Base-by-base conservation (phyloP, 768 basidiomycete species). In the Dioszegia hungarica region DNA sequence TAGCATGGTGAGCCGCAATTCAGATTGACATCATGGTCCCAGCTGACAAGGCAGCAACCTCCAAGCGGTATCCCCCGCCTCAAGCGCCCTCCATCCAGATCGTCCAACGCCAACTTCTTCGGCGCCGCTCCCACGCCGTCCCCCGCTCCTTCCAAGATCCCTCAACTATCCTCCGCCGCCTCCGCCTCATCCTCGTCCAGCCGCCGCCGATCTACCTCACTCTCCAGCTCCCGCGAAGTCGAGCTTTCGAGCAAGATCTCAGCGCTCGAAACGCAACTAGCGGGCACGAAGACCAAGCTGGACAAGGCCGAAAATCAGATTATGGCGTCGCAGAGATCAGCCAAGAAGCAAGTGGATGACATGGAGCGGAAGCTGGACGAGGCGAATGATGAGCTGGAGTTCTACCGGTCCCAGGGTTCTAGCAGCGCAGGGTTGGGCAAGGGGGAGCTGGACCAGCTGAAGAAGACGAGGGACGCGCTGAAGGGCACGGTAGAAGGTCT, bases 301-400 rank as follows among this genome's bases (percentile, higher is more conserved):
- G 59, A 73, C 54, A 74, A 75, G 47, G 62, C 69, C 19, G 70
- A 70, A 22, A 77, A 77, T 59, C 70, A 72, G 44, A 72, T 73
- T 46, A 56, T 77, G 44, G 69, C 73, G 1, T 19, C 66, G 0
- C 73, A 77, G 56, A 53, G 66, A 3, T 38, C 61, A 1, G 40
- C 60, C 12, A 64, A 65, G 50, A 65, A 64, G 27, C 65, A 69
- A 28, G 50, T 71, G 10, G 71, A 73, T 11, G 63, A 57, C 0
- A 28, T 74, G 41, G 51, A 68, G 46, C 50, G 50, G 31, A 56
- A 64, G 19, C 45, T 77, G 39, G 71, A 74, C 10, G 73, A 75
- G 36, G 56, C 61, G 6, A 67, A 62, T 20, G 71, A 69, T 20
- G 75, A 77, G 57, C 51, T 75, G 29, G 68, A 74, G 8, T 65